Evolutionary conservation across 2,329 filamentous ascomycete species (phyloP), one percentile per base, ranked within the genome.

Genomic region (Plectosphaerella plurivora): DNA sequence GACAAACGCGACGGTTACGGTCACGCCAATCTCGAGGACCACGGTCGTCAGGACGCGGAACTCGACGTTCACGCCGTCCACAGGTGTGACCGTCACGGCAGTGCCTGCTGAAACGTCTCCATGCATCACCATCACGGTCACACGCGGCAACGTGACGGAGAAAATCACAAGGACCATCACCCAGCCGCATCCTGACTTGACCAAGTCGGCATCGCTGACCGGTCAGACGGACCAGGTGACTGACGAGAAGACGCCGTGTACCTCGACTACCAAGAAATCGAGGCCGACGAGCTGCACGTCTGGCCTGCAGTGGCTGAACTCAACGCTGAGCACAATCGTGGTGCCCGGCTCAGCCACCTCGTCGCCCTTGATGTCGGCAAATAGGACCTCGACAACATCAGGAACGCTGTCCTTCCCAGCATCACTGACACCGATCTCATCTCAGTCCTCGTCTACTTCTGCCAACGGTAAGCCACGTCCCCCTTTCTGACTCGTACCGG

Each of bases 41-140:
- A 25, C 36, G 11, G 24, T 14, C 18, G n/a, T 25, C n/a, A 44
- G n/a, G 16, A 20, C 41, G 11, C 16, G 18, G 35, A 22, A 18
- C 11, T n/a, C 47, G 16, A n/a, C 47, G 2, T 14, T 7, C 14
- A 41, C 47, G 7, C 36, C 37, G 33, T 20, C 28, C 46, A 22
- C 33, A 5, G 33, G 20, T 24, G 36, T 11, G 16, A 49, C 35
- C 14, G 25, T 41, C 47, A 49, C 47, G 35, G 47, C 35, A 10
- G n/a, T 6, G 4, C 36, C 47, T 16, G 35, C 35, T 35, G 20
- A 24, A 3, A 45, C 25, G 3, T 20, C 45, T 5, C 50, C 55
- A 3, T 57, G 55, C 9, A 22, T 50, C 14, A 57, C 52, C 4
- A 33, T 57, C 25, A 57, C 55, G 4, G n/a, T 54, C 14, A 56